Base-by-base conservation (phyloP, 306 rosid genomes). In the Oxytropis ochrocephala region DNA sequence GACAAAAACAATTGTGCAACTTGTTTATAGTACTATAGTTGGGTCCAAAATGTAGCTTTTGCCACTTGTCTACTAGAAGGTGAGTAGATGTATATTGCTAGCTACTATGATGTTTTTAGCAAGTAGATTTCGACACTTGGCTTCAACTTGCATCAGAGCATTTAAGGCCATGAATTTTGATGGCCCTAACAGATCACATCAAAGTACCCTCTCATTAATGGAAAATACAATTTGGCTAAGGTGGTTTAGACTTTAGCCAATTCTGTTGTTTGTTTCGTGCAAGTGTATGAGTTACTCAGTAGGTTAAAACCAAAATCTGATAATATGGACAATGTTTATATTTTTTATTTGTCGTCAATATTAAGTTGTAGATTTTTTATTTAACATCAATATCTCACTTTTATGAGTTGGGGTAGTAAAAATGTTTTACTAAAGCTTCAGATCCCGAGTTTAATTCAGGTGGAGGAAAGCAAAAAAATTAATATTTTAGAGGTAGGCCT, bases 81-180 rank as follows among this genome's bases (percentile, higher is more conserved):
- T 5, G 68, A 10, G 6, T 12, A 2, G 12, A 41, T 55, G 14
- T 17, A 52, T 17, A 52, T 52, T 16, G 57, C 17, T 42, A 64
- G 18, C 10, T 65, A 65, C 18, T 44, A 65, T 13, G 19, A 50
- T 44, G 57, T 16, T 38, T 47, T 33, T 49, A 8, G 17, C 54
- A 18, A 3, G 51, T 53, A 9, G 21, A 29, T 29, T 57, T 54
- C 67, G 73, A 42, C 60, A 62, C 50, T 75, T 3, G 27, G 35
- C 16, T 56, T 49, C 75, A 68, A 76, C 80, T 76, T 76, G 80
- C 70, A 30, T 46, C 55, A 50, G 39, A 39, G 39, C 48, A 51
- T 67, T 67, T 49, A 67, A 24, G 7, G 18, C 39, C 55, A 12
- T 16, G 38, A 63, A 49, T 16, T 59, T 36, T 29, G 30, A 57